Conservation (phyloP, 805 yeast species). For the Saturnispora mendoncae region DNA sequence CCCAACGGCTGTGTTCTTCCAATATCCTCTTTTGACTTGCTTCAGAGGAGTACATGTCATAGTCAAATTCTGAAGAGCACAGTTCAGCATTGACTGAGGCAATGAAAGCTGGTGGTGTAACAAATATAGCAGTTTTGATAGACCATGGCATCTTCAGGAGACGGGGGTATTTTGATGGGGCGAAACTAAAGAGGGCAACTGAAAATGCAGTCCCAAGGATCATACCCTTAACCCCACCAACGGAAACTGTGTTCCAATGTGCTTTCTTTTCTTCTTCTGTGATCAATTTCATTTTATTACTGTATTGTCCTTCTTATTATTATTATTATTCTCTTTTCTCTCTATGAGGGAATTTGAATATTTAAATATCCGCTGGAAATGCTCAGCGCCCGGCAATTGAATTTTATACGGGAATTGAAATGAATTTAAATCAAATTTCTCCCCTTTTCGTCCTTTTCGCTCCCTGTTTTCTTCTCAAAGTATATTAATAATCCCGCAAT, state of each 20-base stretch:
- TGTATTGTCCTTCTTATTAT: not conserved
- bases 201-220: conserved; percentile 47
- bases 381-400: too few species aligned
- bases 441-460: too few species aligned
- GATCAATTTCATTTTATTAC: conserved; percentile 15
- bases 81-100: conserved; percentile 63
- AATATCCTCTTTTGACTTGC: conserved; percentile 32
- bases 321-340: too few species aligned
- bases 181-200: conserved; percentile 42
- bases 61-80: conserved; percentile 60
- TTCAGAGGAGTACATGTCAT: conserved; percentile 45
- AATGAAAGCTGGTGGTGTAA: conserved; percentile 56
- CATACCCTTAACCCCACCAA: conserved; percentile 18
- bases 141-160: conserved; percentile 43
- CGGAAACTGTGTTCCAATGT: conserved; percentile 10
- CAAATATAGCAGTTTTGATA: conserved; percentile 54
- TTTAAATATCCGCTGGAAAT: too few species aligned
- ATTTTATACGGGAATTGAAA: too few species aligned
- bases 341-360: too few species aligned
- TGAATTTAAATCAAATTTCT: too few species aligned
- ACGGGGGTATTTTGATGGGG: conserved; percentile 38
- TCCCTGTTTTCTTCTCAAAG: too few species aligned
- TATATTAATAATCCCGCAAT: too few species aligned
- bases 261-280: conserved; percentile 18
- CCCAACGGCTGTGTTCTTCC: conserved; percentile 46